Conservation (phyloP, 352 stramenopile genomes). For the Globisporangium camurandrum region DNA sequence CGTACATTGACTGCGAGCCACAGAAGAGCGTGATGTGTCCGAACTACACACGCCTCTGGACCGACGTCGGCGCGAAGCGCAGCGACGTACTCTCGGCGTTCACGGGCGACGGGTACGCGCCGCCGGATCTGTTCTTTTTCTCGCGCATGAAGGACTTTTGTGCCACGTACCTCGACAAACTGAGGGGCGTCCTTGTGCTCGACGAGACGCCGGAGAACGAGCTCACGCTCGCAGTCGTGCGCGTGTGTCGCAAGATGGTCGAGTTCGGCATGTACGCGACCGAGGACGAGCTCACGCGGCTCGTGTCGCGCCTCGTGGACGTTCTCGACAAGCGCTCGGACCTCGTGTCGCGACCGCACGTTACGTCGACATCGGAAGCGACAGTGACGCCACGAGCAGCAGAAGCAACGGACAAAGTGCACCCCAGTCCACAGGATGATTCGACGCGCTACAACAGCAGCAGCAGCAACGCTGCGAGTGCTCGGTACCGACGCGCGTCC, state of each 20-base stretch:
- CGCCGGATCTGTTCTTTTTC: slow-evolving; percentile 43
- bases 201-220: slow-evolving; percentile 59
- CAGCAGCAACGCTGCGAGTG: neutral
- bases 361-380: neutral
- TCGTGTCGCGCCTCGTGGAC: slow-evolving; percentile 22
- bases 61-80: slow-evolving; percentile 27
- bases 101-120: slow-evolving; percentile 23
- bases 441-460: neutral
- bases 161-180: slow-evolving; percentile 29
- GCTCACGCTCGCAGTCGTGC: slow-evolving; percentile 44
- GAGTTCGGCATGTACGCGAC: slow-evolving; percentile 61
- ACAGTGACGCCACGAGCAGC: neutral
- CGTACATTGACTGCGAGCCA: slow-evolving; percentile 65
- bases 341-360: slow-evolving; percentile 5
- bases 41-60: slow-evolving; percentile 68
- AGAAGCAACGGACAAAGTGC: slow-evolving; percentile 1
- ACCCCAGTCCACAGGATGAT: neutral
- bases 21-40: slow-evolving; percentile 49
- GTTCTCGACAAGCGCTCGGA: slow-evolving; percentile 47
- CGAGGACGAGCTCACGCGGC: slow-evolving; percentile 26
- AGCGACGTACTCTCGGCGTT: slow-evolving; percentile 23
- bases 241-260: slow-evolving; percentile 45
- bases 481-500: slow-evolving; percentile 5
- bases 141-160: slow-evolving; percentile 35
- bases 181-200: slow-evolving; percentile 36